A percentile compares a stretch with the other conserved stretches of the same genome.
phyloP scores from a whole-genome alignment of 208 protist species.

The Trypanosoma theileri region DNA sequence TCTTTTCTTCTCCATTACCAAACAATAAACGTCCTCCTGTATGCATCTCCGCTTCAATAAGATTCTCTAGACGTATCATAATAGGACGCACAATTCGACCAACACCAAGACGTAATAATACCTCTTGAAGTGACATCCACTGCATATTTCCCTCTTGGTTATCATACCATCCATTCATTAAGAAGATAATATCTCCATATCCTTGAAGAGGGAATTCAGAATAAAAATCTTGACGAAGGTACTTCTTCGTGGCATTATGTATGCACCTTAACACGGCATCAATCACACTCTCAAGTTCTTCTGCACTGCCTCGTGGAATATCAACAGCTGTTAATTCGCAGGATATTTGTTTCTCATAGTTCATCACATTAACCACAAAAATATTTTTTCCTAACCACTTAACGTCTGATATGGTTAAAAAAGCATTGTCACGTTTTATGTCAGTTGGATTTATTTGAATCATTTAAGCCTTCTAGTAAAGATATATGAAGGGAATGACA shows the following conservation, averaged over 20 bases:
- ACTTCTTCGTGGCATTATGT: constrained; percentile 32
- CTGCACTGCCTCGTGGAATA: constrained; percentile 33
- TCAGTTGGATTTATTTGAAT: neutral
- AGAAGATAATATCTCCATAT: constrained; percentile 59
- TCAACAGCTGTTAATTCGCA: constrained; percentile 64
- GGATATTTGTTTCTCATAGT: constrained; percentile 34
- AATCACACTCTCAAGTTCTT: constrained; percentile 13
- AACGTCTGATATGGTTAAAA: constrained; percentile 34
- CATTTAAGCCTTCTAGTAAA: neutral
- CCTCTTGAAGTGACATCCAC: constrained; percentile 59
- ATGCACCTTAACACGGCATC: constrained; percentile 12
- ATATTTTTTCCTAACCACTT: constrained; percentile 59
- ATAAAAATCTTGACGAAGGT: constrained; percentile 51
- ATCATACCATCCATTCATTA: too few species aligned
- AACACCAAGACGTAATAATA: constrained; percentile 36
- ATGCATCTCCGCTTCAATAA: constrained; percentile 31
- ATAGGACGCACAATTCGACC: constrained; percentile 43
- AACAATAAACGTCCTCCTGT: neutral
- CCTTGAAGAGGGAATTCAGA: constrained; percentile 40
- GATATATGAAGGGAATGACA: neutral
- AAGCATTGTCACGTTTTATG: constrained; percentile 25
- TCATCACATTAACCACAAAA: constrained; percentile 39
- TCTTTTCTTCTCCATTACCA: neutral
- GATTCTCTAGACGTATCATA: constrained; percentile 24
- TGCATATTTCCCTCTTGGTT: neutral